Conservation (phyloP, 2,329 filamentous ascomycete genomes). For the Cytospora chrysosperma region DNA sequence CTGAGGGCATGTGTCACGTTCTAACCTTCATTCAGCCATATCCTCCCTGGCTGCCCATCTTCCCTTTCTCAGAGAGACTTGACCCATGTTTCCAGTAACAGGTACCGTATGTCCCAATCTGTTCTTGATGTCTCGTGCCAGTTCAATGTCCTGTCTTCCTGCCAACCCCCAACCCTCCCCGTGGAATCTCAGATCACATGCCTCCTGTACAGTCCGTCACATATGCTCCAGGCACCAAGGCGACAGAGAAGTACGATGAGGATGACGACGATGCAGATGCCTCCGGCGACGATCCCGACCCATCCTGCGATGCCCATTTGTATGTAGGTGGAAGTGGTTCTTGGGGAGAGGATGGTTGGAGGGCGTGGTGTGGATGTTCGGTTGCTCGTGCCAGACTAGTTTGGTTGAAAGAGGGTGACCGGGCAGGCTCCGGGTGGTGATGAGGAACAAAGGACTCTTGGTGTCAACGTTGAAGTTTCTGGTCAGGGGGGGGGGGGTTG, state of each 20-base stretch:
- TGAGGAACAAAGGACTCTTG: not conserved
- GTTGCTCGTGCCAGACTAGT: not conserved
- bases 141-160: too few species aligned
- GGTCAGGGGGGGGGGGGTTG: too few species aligned
- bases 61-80: too few species aligned
- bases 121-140: too few species aligned
- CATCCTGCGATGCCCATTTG: conserved; percentile 7
- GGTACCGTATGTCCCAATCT: too few species aligned
- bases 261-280: conserved; percentile 12
- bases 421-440: not conserved
- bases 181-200: conserved; percentile 7
- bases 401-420: too few species aligned
- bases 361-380: not conserved
- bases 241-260: conserved; percentile 15
- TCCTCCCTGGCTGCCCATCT: too few species aligned
- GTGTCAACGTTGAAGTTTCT: too few species aligned
- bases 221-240: conserved; percentile 16
- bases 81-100: too few species aligned
- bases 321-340: not conserved
- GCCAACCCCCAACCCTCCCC: not conserved
- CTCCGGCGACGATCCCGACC: conserved; percentile 9
- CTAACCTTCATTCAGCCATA: too few species aligned
- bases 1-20: too few species aligned
- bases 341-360: not conserved
- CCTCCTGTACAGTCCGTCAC: conserved; percentile 15